Evolutionary conservation across 305 asterid species (phyloP), one percentile per base, ranked within the genome.

Genomic region (Ilex paraguariensis): DNA sequence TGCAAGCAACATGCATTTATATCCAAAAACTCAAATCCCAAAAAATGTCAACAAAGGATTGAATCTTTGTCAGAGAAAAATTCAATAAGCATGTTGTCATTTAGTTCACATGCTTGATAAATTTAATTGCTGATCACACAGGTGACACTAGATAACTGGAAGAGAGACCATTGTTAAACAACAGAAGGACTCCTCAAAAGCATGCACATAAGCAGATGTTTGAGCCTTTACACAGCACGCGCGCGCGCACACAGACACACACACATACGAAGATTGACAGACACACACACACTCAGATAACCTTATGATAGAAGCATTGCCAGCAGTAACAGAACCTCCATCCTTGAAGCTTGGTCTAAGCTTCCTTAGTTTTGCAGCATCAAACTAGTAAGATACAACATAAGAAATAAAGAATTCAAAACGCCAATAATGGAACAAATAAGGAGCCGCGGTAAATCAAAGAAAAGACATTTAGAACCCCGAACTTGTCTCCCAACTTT

Each of bases 231-330:
- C 42, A 36, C 7, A 5, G 9, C 42, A 36, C 42, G 2, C 28
- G 28, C 2, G 28, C 28, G 2, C 2, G 28, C 28, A 21, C 28
- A 21, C 28, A 21, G 28, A 21, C 28, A 21, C 28, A 17, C 21
- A 17, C 21, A 17, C 21, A 17, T 17, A 17, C 21, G 21, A 17
- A 17, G 21, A 17, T 17, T 17, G 21, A 17, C 21, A 17, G 21
- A 36, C 42, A 36, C 42, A 36, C 42, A 36, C 42, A 36, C 42
- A 36, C 42, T 4, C 42, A 36, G 42, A 52, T 48, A 65, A 93
- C 99, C 99, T 94, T 78, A 94, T 87, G 69, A 76, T 82, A 66
- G 97, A 94, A 70, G 97, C 89, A 81, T 94, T 94, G 76, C 99
- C 97, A 31, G 99, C 96, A 54, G 99, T 90, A 51, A 94, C 95